These are phyloP conservation scores for Mycena leptocephala DNA, from an alignment of 768 basidiomycete genomes.

Conservation along the genomic window DNA sequence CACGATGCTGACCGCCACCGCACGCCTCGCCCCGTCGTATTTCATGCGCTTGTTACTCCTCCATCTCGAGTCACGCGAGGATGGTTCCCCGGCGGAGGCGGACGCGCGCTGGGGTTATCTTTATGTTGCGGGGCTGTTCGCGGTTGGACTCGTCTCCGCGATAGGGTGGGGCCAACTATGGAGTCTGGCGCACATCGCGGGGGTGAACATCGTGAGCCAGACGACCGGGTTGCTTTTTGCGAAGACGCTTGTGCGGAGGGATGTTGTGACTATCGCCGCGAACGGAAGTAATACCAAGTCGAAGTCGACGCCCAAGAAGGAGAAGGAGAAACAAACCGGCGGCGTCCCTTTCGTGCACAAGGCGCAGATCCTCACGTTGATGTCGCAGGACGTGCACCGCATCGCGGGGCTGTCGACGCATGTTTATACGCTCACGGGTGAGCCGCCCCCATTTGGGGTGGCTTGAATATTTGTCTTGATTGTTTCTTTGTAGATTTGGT, in stretches of 20 bases:
- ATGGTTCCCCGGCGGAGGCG: background rate
- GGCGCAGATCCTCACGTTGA: conserved; percentile 17
- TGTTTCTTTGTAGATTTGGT: conserved; percentile 11
- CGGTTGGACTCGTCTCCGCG: background rate
- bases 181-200: conserved; percentile 66
- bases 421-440: conserved; percentile 13
- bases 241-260: conserved; percentile 80
- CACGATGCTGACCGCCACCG: background rate
- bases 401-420: conserved; percentile 1
- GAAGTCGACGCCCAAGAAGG: background rate
- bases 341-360: background rate
- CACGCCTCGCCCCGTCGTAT: conserved; percentile 7
- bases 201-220: conserved; percentile 72
- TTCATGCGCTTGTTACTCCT: conserved; percentile 6
- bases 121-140: conserved; percentile 16
- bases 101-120: background rate
- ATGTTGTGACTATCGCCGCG: conserved; percentile 53
- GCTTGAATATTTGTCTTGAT: no score
- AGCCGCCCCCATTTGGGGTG: background rate
- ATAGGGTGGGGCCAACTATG: conserved; percentile 62
- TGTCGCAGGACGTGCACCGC: conserved; percentile 27
- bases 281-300: background rate
- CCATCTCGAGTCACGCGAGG: background rate
- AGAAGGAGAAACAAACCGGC: background rate
- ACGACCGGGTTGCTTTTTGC: conserved; percentile 77